A percentile compares a stretch with the other conserved stretches of the same genome.
These are phyloP conservation scores for Kwoniella pini DNA, from an alignment of 768 basidiomycete species.

Conservation along the genomic window DNA sequence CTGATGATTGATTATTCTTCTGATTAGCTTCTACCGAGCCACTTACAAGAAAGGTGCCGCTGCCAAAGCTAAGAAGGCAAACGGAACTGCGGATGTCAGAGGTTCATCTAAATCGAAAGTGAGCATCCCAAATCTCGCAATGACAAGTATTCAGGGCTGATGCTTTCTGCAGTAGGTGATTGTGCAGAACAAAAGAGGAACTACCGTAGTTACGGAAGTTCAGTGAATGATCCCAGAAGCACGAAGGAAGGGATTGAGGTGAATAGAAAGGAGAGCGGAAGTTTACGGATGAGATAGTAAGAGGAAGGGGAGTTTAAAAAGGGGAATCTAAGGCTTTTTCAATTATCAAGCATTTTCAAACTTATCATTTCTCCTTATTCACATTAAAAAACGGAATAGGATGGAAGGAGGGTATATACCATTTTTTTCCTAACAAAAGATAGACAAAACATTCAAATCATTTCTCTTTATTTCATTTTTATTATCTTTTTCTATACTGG, in stretches of 20 bases:
- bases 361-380: no score
- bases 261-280: no score
- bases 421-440: no score
- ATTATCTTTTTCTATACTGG: no score
- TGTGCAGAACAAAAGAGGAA: constrained; percentile 24
- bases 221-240: neutral
- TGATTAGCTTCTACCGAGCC: constrained; percentile 52
- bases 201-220: constrained; percentile 35
- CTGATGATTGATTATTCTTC: neutral
- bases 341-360: no score
- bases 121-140: no score
- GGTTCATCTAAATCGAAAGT: constrained; percentile 50
- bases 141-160: constrained; percentile 32
- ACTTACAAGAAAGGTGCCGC: constrained; percentile 53
- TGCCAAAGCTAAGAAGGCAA: constrained; percentile 31
- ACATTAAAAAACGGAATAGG: no score
- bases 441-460: no score
- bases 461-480: no score
- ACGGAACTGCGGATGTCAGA: constrained; percentile 37
- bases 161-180: constrained; percentile 35
- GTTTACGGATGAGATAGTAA: no score
- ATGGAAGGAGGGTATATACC: no score
- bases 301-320: neutral
- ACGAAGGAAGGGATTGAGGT: no score
- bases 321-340: neutral